Percentiles rank a stretch among this genome's conserved stretches.
Conservation (phyloP, 306 rosid genomes). For the Prunus fruticosa region DNA sequence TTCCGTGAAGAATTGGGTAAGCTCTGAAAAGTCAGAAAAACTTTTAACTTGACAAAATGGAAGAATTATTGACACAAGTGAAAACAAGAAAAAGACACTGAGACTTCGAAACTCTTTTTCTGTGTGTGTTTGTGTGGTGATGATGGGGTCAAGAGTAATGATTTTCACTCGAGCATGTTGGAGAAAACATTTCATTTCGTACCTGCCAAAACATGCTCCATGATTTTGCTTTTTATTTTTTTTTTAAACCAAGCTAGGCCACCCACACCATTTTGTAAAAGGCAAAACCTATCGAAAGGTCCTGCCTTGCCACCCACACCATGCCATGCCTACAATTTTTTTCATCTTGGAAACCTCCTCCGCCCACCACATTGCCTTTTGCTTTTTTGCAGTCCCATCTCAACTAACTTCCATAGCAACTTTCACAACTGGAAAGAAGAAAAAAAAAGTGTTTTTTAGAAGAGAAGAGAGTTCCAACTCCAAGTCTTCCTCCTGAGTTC, state of each 20-base stretch:
- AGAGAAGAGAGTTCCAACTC: not conserved
- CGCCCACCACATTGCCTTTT: slow-evolving; percentile 7
- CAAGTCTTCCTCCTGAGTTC: not conserved
- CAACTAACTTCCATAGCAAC: slow-evolving; percentile 26
- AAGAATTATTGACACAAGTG: slow-evolving; percentile 6
- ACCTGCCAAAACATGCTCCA: slow-evolving; percentile 1
- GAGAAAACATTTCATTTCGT: slow-evolving; percentile 17
- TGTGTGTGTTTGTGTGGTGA: not conserved
- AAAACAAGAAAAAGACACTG: not conserved
- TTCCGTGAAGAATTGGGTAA: not conserved
- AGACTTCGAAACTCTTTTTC: not conserved
- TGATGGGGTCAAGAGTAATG: slow-evolving; percentile 39
- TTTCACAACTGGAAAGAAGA: slow-evolving; percentile 9
- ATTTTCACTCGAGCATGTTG: slow-evolving; percentile 30
- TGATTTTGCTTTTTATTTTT: not conserved
- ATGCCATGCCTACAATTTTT: not conserved
- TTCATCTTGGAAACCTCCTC: slow-evolving; percentile 29
- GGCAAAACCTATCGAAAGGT: slow-evolving; percentile 10
- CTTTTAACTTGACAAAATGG: slow-evolving; percentile 9
- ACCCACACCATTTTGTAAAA: slow-evolving; percentile 11
- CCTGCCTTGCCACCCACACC: not conserved
- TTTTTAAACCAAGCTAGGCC: slow-evolving; percentile 5
- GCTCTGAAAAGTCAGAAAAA: not conserved
- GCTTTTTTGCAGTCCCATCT: slow-evolving; percentile 7
- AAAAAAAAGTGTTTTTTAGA: not conserved